Conservation (phyloP, 306 rosid genomes). For the Vigna hirtella region DNA sequence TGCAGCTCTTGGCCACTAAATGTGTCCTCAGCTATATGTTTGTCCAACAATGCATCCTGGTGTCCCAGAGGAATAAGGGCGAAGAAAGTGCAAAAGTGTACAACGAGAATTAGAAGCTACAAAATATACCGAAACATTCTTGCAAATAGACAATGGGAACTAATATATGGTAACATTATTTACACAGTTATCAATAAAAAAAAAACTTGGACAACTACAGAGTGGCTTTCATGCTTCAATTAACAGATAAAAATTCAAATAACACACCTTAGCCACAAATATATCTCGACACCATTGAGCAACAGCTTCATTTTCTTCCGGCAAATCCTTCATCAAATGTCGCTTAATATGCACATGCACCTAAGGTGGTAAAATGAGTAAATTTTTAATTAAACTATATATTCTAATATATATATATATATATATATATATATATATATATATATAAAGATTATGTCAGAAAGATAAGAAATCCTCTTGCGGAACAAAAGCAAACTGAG, state of each 20-base stretch:
- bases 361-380: constrained; percentile 47
- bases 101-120: not conserved
- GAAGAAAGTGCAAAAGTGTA: not conserved
- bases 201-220: not conserved
- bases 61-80: constrained; percentile 1
- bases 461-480: constrained; percentile 12
- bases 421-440: not conserved
- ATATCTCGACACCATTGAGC: constrained; percentile 89
- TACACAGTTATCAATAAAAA: not conserved
- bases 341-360: constrained; percentile 82
- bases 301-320: constrained; percentile 74
- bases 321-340: constrained; percentile 78
- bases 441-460: not conserved
- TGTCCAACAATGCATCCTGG: constrained; percentile 80
- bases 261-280: constrained; percentile 71
- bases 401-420: not conserved
- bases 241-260: not conserved
- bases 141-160: not conserved
- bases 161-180: not conserved
- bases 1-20: constrained; percentile 64
- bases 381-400: not conserved
- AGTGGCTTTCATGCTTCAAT: not conserved
- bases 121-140: constrained; percentile 7
- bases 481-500: constrained; percentile 30
- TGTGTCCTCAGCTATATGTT: constrained; percentile 68